Evolutionary conservation across 2,329 filamentous ascomycete genomes (phyloP).

Genomic region (Alternaria longipes): DNA sequence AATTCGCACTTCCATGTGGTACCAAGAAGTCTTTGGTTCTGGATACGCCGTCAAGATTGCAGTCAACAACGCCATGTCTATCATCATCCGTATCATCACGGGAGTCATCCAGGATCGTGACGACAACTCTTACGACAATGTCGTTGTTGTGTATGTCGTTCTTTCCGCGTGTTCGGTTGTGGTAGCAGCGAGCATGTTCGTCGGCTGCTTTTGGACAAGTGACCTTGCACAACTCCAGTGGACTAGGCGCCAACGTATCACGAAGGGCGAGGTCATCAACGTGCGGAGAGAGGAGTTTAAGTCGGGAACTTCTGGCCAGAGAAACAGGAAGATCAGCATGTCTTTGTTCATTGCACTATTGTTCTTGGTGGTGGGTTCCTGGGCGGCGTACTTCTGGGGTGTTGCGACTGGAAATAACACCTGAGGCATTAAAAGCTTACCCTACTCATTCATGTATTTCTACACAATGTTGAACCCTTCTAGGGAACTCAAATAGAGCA

Average conservation of each 20-base stretch:
- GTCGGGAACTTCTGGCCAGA: slow-evolving; percentile 39
- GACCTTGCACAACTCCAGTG: slow-evolving; percentile 65
- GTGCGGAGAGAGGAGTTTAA: slow-evolving; percentile 55
- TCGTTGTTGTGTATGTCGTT: slow-evolving; percentile 65
- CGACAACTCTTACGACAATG: slow-evolving; percentile 64
- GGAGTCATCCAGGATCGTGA: slow-evolving; percentile 68
- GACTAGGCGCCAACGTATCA: slow-evolving; percentile 64
- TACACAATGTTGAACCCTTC: no score
- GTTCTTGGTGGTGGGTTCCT: slow-evolving; percentile 61
- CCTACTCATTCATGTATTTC: neutral
- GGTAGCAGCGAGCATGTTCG: slow-evolving; percentile 55
- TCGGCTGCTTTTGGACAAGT: slow-evolving; percentile 51
- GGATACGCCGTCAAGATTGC: slow-evolving; percentile 69
- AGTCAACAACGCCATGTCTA: slow-evolving; percentile 71
- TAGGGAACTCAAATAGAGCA: no score
- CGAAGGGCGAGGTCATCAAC: slow-evolving; percentile 56
- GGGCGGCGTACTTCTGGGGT: slow-evolving; percentile 69
- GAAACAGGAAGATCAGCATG: slow-evolving; percentile 54
- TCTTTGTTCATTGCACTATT: slow-evolving; percentile 57
- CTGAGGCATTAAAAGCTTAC: neutral
- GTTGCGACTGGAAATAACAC: slow-evolving; percentile 61
- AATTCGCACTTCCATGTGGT: slow-evolving; percentile 68
- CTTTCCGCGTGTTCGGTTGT: slow-evolving; percentile 61
- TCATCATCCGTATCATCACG: slow-evolving; percentile 66
- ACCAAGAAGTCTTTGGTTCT: slow-evolving; percentile 67